phyloP scores from a whole-genome alignment of 176 grass and related monocot species.

The Musa itinerans region DNA sequence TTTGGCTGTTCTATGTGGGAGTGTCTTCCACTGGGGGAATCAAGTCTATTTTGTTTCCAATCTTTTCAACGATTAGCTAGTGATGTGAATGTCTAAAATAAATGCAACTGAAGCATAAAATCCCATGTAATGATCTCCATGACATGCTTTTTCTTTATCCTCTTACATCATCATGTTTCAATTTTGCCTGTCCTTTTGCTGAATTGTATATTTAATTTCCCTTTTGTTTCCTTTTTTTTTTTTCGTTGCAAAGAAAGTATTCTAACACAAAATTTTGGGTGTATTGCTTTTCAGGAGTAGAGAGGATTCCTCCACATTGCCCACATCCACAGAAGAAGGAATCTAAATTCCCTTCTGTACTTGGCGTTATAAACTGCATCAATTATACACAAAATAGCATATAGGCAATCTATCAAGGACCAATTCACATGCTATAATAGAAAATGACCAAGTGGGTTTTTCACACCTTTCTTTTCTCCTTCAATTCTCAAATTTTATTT shows the following conservation, averaged over 20 bases:
- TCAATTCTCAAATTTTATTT: no score
- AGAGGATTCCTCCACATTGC: slow-evolving; percentile 1
- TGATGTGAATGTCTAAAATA: not conserved
- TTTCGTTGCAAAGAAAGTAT: not conserved
- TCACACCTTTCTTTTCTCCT: no score
- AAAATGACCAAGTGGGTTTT: no score
- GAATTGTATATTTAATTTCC: not conserved
- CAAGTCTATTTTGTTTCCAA: not conserved
- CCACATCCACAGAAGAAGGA: not conserved
- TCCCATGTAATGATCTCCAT: not conserved
- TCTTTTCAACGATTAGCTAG: not conserved
- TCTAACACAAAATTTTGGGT: not conserved
- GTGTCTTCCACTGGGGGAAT: not conserved
- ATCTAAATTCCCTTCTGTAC: not conserved
- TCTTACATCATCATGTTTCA: not conserved
- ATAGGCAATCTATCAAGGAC: no score
- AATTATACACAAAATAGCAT: no score
- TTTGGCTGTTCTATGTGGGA: not conserved
- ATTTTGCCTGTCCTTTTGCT: not conserved
- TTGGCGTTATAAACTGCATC: no score
- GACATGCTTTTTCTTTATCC: not conserved
- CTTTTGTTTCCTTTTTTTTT: not conserved
- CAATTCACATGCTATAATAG: no score
- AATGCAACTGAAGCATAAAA: not conserved
- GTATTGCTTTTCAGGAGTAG: not conserved